phyloP scores from a whole-genome alignment of 495 filamentous ascomycete genomes.

The Monascus purpureus region DNA sequence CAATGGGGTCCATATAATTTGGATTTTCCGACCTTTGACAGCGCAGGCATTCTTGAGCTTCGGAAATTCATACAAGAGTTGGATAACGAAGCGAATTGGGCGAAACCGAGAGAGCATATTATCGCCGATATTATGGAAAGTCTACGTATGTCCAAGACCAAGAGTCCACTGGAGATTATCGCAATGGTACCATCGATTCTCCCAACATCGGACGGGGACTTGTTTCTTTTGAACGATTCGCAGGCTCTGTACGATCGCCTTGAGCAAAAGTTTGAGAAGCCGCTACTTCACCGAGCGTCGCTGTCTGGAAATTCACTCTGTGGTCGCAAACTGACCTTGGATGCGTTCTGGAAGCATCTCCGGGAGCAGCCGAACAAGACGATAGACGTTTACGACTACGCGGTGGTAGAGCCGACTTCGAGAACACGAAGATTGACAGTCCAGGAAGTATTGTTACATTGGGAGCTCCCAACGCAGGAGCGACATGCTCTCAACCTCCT shows the following conservation, averaged over 20 bases:
- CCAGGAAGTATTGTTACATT: neutral
- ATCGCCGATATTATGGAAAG: neutral
- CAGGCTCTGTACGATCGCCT: neutral
- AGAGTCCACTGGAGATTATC: conserved; percentile 1
- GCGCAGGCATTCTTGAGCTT: conserved; percentile 1
- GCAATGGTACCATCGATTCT: neutral
- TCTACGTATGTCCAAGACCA: neutral
- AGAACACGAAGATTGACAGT: conserved; percentile 1
- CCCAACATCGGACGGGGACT: neutral
- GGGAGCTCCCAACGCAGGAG: neutral
- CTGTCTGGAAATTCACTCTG: neutral
- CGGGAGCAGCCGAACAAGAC: conserved; percentile 1
- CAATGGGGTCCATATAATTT: conserved; percentile 2
- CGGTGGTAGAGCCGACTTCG: neutral
- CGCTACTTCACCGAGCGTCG: neutral
- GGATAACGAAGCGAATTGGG: conserved; percentile 1
- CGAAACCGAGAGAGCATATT: conserved; percentile 1
- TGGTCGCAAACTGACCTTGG: neutral
- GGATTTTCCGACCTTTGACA: conserved; percentile 2
- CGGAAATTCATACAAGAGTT: neutral
- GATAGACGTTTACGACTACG: conserved; percentile 3
- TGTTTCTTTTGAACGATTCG: neutral
- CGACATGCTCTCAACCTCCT: conserved; percentile 1
- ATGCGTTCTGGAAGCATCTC: neutral
- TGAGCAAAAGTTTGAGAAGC: neutral